Conservation (phyloP, 108 stramenopile genomes). For the Skeletonema potamos region DNA sequence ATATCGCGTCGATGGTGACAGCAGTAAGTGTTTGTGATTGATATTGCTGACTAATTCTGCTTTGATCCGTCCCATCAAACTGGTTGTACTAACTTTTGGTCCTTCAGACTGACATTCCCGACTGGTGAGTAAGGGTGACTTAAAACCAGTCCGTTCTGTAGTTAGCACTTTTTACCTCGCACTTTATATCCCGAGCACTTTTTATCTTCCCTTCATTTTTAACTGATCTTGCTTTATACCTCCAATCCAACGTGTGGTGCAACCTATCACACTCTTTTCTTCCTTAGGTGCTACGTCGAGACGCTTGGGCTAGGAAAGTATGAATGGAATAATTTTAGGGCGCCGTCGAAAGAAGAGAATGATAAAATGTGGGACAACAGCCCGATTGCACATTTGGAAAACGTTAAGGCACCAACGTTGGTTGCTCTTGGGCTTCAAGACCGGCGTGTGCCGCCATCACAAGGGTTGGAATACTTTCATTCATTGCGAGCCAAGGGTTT, state of each 20-base stretch:
- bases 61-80: too few species aligned
- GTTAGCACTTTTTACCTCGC: too few species aligned
- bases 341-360: slow-evolving; percentile 55
- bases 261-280: too few species aligned
- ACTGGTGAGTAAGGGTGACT: too few species aligned
- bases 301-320: slow-evolving; percentile 62
- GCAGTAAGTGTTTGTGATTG: too few species aligned
- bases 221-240: too few species aligned
- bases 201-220: too few species aligned
- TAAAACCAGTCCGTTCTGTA: too few species aligned
- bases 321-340: slow-evolving; percentile 52
- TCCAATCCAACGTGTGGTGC: too few species aligned
- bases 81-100: too few species aligned
- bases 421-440: slow-evolving; percentile 84
- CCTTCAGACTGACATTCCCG: slow-evolving; percentile 97
- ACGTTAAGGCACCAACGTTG: slow-evolving; percentile 85
- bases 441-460: slow-evolving; percentile 70
- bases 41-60: too few species aligned
- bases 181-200: too few species aligned
- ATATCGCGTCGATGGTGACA: slow-evolving; percentile 88
- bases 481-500: slow-evolving; percentile 63
- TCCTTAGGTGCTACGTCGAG: slow-evolving; percentile 85
- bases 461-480: slow-evolving; percentile 82
- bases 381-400: slow-evolving; percentile 69
- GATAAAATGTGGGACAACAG: slow-evolving; percentile 62